A percentile compares a stretch with the other conserved stretches of the same genome.
phyloP scores from a whole-genome alignment of 352 stramenopile species.

The Phytopythium ostracodes region DNA sequence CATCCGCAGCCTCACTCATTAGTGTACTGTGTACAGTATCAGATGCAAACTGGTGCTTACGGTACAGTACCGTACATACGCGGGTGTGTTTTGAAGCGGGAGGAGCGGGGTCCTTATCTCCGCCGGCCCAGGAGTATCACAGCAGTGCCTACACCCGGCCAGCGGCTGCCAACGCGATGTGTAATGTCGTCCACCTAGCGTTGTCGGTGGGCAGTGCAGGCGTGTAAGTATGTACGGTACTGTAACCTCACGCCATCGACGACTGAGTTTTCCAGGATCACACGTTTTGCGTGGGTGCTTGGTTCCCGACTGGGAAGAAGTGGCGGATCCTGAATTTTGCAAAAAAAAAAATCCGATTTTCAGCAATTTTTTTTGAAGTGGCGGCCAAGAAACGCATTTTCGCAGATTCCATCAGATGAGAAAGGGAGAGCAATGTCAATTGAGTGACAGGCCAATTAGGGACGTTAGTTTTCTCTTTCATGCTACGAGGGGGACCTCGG shows the following conservation, averaged over 20 bases:
- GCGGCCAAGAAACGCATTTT: background rate
- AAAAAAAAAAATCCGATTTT: background rate
- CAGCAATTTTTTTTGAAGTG: background rate
- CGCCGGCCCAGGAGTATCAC: no score
- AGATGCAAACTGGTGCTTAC: background rate
- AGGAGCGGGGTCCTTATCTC: no score
- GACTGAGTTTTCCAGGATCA: background rate
- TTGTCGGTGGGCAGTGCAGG: no score
- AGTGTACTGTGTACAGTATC: no score
- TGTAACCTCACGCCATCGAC: no score
- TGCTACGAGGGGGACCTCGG: no score
- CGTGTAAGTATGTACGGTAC: no score
- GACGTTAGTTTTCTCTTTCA: background rate
- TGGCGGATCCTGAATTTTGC: background rate
- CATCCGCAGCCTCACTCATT: background rate
- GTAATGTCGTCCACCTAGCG: no score
- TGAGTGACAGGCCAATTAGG: background rate
- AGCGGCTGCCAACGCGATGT: no score
- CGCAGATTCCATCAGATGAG: background rate
- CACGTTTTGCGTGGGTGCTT: background rate
- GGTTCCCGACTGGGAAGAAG: background rate
- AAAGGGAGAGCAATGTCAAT: background rate
- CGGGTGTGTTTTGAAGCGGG: no score
- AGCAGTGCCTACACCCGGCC: no score
- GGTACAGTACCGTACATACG: background rate